A percentile compares a stretch with the other conserved stretches of the same genome.
These are phyloP conservation scores for Aspergillus costaricaensis DNA, from an alignment of 2,329 filamentous ascomycete genomes.

Conservation along the genomic window DNA sequence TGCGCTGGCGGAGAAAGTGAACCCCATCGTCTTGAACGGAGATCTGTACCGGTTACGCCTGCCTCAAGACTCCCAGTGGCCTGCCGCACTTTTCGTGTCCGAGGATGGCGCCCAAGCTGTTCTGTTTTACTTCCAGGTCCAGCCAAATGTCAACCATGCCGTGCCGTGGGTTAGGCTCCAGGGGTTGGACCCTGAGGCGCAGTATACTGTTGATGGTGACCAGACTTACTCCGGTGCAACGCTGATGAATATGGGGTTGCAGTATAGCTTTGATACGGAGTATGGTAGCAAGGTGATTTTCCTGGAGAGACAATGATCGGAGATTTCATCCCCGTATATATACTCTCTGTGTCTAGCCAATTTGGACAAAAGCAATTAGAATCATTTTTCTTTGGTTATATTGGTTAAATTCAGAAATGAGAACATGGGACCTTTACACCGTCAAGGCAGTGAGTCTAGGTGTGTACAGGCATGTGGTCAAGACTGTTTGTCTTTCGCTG, in stretches of 20 bases:
- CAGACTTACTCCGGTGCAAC: conserved; percentile 59
- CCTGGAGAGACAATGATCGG: too few species aligned
- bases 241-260: conserved; percentile 64
- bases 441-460: too few species aligned
- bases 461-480: too few species aligned
- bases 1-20: conserved; percentile 56
- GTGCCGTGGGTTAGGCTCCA: conserved; percentile 57
- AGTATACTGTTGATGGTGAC: conserved; percentile 57
- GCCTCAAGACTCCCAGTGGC: conserved; percentile 63
- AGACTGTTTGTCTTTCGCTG: too few species aligned
- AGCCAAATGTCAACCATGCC: conserved; percentile 55
- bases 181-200: conserved; percentile 57
- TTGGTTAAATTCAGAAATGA: too few species aligned
- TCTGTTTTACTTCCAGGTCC: conserved; percentile 63
- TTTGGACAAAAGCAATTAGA: too few species aligned
- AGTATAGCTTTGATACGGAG: conserved; percentile 54
- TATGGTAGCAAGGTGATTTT: conserved; percentile 61
- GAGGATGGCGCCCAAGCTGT: conserved; percentile 53
- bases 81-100: conserved; percentile 61
- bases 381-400: too few species aligned
- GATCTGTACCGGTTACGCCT: conserved; percentile 62
- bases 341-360: too few species aligned
- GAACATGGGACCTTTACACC: too few species aligned
- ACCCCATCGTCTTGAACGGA: conserved; percentile 60
- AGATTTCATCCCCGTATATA: too few species aligned